Conservation (phyloP, 2,329 filamentous ascomycete genomes). For the Scopulariopsis brevicaulis region DNA sequence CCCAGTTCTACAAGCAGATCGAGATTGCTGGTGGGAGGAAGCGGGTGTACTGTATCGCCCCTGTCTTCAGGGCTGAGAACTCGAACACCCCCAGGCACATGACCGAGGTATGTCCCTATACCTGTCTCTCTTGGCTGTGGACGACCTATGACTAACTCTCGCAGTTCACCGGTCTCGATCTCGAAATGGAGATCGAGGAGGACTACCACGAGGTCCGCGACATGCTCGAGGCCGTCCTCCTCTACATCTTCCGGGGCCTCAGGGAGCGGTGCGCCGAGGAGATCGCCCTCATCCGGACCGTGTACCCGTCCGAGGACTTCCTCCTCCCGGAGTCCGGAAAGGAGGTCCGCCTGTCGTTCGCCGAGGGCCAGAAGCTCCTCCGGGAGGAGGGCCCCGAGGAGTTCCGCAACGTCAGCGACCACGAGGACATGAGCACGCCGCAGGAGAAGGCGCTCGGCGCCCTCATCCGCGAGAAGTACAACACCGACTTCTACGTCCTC, state of each 20-base stretch:
- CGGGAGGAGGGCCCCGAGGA: constrained; percentile 62
- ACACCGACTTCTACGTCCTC: constrained; percentile 91
- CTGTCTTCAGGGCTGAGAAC: constrained; percentile 79
- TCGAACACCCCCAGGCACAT: constrained; percentile 76
- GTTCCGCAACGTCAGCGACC: constrained; percentile 56
- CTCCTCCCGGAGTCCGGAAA: constrained; percentile 64
- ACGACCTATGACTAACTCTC: not conserved
- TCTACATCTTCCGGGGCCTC: constrained; percentile 71
- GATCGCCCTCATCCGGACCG: constrained; percentile 58
- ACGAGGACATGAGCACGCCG: constrained; percentile 70
- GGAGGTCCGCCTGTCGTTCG: constrained; percentile 66
- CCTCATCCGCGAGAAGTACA: constrained; percentile 77
- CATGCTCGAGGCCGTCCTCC: constrained; percentile 62
- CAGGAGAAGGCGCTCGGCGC: constrained; percentile 84
- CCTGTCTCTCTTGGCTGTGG: not conserved
- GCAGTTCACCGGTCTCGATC: constrained; percentile 73
- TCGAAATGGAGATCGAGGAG: constrained; percentile 81
- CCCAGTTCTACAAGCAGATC: constrained; percentile 82
- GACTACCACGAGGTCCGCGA: constrained; percentile 65
- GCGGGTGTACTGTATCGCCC: constrained; percentile 67
- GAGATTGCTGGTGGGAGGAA: constrained; percentile 71
- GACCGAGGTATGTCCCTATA: constrained; percentile 48
- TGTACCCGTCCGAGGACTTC: constrained; percentile 70
- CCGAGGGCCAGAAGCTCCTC: constrained; percentile 66
- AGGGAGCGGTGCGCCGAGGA: constrained; percentile 55